These are phyloP conservation scores for Fusarium protoensiforme DNA, from an alignment of 2,329 filamentous ascomycete species.

Conservation along the genomic window DNA sequence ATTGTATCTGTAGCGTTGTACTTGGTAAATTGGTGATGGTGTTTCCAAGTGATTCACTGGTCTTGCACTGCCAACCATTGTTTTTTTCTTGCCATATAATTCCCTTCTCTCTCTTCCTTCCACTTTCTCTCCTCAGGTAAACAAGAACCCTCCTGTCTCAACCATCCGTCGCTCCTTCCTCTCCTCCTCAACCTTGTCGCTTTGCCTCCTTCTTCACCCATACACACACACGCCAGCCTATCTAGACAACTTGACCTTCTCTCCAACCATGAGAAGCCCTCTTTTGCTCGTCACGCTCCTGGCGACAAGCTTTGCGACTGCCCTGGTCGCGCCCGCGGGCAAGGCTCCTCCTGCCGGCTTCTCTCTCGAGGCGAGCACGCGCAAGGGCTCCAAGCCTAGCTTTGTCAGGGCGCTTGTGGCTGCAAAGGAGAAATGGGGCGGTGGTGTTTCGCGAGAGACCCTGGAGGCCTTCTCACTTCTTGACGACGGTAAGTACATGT, in stretches of 20 bases:
- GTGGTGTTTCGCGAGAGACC: slow-evolving; percentile 28
- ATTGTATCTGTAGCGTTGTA: not conserved
- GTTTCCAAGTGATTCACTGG: slow-evolving; percentile 10
- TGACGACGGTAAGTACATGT: slow-evolving; percentile 39
- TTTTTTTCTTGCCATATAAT: not conserved
- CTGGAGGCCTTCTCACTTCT: slow-evolving; percentile 43
- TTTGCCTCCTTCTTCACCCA: not conserved
- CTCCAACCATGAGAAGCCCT: slow-evolving; percentile 27
- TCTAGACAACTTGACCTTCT: not conserved
- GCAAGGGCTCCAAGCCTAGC: slow-evolving; percentile 37
- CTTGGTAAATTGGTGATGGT: slow-evolving; percentile 9
- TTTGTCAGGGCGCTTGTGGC: slow-evolving; percentile 50
- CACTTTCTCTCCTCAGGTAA: not conserved
- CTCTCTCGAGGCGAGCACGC: slow-evolving; percentile 43
- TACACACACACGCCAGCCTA: not conserved
- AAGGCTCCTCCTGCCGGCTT: slow-evolving; percentile 36
- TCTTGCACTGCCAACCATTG: not conserved
- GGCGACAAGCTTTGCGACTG: slow-evolving; percentile 14
- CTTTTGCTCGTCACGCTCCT: slow-evolving; percentile 29
- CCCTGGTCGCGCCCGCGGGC: slow-evolving; percentile 19
- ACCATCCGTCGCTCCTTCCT: not conserved
- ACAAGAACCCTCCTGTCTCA: not conserved
- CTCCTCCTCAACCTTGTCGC: not conserved
- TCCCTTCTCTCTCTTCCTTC: not conserved
- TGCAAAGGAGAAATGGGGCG: slow-evolving; percentile 50